Evolutionary conservation across 179 eudicot genomes (phyloP).

Genomic region (Vitellaria paradoxa): DNA sequence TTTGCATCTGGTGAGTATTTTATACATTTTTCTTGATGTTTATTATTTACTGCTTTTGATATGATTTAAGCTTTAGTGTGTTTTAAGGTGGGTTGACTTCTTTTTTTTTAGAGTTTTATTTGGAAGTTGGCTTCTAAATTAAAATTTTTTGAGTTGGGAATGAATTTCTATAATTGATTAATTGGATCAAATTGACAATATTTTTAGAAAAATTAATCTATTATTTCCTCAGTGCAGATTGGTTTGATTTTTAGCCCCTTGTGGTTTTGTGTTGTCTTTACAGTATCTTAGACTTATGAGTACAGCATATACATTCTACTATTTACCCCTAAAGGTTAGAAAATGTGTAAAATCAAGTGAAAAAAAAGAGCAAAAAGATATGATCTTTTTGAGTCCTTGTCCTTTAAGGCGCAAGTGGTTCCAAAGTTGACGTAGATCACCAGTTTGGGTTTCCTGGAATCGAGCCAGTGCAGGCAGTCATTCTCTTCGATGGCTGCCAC

Average conservation of each 20-base stretch:
- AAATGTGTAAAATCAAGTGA: too few species aligned
- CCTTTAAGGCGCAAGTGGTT: too few species aligned
- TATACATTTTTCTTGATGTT: background rate
- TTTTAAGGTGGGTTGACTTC: background rate
- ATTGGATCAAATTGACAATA: background rate
- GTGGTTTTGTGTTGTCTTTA: background rate
- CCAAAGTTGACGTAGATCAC: too few species aligned
- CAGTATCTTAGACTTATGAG: background rate
- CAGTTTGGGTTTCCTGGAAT: too few species aligned
- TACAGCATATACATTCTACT: background rate
- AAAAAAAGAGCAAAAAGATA: background rate
- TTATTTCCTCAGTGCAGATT: background rate
- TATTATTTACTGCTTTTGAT: background rate
- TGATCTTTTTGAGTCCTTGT: too few species aligned
- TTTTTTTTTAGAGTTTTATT: background rate
- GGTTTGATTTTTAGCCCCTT: background rate
- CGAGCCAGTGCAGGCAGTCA: too few species aligned
- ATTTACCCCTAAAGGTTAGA: background rate
- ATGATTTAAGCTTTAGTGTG: background rate
- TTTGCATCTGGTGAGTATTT: slow-evolving; percentile 31
- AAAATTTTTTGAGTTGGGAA: background rate
- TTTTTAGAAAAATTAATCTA: background rate
- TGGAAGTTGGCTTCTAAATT: background rate
- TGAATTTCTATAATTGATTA: too few species aligned
- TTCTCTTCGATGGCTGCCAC: too few species aligned